These are phyloP conservation scores for Candida berthetii DNA, from an alignment of 805 yeast genomes.

Conservation along the genomic window DNA sequence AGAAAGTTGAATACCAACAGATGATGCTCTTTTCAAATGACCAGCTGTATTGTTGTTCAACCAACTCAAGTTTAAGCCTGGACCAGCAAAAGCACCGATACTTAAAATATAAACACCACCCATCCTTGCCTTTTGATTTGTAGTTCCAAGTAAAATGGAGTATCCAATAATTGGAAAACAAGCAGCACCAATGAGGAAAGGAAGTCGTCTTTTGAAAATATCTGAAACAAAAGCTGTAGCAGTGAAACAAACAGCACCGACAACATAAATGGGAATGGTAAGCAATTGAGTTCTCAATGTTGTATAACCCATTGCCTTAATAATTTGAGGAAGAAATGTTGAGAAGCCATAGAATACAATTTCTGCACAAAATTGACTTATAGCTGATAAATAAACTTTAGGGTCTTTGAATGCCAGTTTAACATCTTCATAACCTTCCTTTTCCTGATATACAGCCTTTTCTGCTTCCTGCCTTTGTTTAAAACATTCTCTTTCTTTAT, in stretches of 20 bases:
- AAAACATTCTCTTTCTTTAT: conserved; percentile 32
- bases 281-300: conserved; percentile 33
- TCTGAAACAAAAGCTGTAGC: conserved; percentile 25
- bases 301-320: conserved; percentile 36
- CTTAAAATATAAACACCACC: conserved; percentile 34
- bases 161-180: conserved; percentile 26
- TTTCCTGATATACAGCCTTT: conserved; percentile 26
- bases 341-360: conserved; percentile 37
- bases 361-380: conserved; percentile 40
- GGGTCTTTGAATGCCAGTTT: conserved; percentile 29
- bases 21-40: conserved; percentile 33
- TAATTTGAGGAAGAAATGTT: conserved; percentile 38
- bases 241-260: conserved; percentile 14
- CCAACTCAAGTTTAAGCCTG: conserved; percentile 35
- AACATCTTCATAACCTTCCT: conserved; percentile 30
- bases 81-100: conserved; percentile 29
- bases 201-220: conserved; percentile 23
- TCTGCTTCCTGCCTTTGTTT: conserved; percentile 27
- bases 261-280: conserved; percentile 36
- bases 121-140: conserved; percentile 4
- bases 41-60: conserved; percentile 33
- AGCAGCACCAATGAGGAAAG: conserved; percentile 28
- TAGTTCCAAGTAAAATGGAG: conserved; percentile 15
- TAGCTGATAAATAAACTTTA: conserved; percentile 26
- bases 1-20: conserved; percentile 29